Evolutionary conservation across 352 stramenopile species (phyloP), one percentile per base, ranked within the genome.

Genomic region (Globisporangium takayamanum): DNA sequence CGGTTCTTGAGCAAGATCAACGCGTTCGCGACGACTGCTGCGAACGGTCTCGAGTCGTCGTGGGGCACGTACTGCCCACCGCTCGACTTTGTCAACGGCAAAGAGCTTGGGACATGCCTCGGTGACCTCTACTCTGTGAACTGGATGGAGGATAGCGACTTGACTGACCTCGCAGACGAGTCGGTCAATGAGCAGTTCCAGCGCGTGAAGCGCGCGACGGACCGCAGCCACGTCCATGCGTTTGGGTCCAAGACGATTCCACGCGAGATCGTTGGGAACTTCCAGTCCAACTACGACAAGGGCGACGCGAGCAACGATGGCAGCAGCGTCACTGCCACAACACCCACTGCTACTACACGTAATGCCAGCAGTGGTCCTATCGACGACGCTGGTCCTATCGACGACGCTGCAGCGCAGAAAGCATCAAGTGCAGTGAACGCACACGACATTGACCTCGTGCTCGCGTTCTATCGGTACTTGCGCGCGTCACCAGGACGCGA

Each of bases 141-240:
- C 54, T 97, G 87, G 85, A 95, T 97, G 81, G 79, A 96, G 59
- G 87, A 97, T 70, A 95, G 83, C 58, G 88, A 97, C 57, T 68
- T 76, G 33, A 89, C 80, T 4, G 80, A 92, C 54, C 63, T 94
- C 16, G 88, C 86, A 15, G 74, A 55, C 3, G 87, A 97, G 60
- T 87, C 84, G 12, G 68, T 97, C n/a, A 74, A 68, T 28, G 66
- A 77, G 33, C 89, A 97, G 69, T 95, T 80, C 56, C 59, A 76
- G 14, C 60, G 70, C 8, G 73, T 96, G 33, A 87, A 92, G 64
- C 70, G 74, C 5, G 69, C 74, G 69, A 96, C 88, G 10, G 84
- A 68, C 41, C 80, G 81, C 72, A 96, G 87, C 63, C 89, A 96
- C 58, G 86, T 94, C 37, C 73, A 87, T 20, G 65, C 72, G n/a